Evolutionary conservation across 441 rosid genomes (phyloP), one percentile per base, ranked within the genome.

Genomic region (Manihot esculenta): DNA sequence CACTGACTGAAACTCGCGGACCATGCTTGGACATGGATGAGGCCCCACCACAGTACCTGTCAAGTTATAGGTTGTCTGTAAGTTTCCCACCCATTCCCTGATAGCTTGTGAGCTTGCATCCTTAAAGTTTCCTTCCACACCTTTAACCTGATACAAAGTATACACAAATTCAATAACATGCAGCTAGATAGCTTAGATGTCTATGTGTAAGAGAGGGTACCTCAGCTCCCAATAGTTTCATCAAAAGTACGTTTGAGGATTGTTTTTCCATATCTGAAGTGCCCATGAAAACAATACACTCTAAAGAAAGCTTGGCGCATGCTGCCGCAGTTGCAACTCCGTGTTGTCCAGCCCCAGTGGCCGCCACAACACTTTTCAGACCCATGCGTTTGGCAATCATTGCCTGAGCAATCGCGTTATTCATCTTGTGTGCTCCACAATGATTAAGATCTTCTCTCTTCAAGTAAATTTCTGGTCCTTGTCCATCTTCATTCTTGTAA

Each of bases 331-430:
- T 87, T 0, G 98, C 97, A 18, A 93, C 80, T 0, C 95, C 97
- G 14, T 93, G 98, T 50, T 88, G 97, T 1, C 98, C 97, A 7
- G 98, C 85, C 6, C 98, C 98, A 0, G 98, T 93, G 20, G 90
- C 97, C 0, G 84, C 83, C 61, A 90, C 80, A 8, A 93, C 76
- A 38, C 20, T 62, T 27, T 21, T 80, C 61, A 77, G 75, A 17
- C 92, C 98, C 80, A 93, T 76, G 49, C 91, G 85, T 68, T 85
- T 83, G 59, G 97, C 95, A 10, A 93, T 78, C 88, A 93, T 84
- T 0, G 88, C 89, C 72, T 90, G 98, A 18, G 83, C 97, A 3
- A 90, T 71, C 20, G 98, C 91, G 53, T 93, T 93, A 71, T 93
- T 93, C 69, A 89, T 84, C 78, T 90, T 93, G 75, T 93, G 95